Percentiles rank a stretch among this genome's conserved stretches.
phyloP scores from a whole-genome alignment of 1,284 basidiomycete genomes.

The Erythrobasidium hasegawianum region DNA sequence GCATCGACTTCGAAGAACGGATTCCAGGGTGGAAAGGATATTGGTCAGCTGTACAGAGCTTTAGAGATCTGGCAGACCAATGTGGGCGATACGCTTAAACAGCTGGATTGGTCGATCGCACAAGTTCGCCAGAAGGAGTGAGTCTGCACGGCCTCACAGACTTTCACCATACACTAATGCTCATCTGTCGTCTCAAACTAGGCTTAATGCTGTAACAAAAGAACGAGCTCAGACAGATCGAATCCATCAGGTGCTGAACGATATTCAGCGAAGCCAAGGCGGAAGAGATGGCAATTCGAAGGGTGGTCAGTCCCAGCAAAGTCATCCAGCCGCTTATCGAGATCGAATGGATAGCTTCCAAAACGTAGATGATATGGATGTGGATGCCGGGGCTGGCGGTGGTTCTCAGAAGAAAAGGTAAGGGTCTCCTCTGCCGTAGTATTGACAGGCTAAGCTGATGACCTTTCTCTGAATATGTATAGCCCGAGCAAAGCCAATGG shows the following conservation, averaged over 20 bases:
- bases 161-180: not conserved
- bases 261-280: not conserved
- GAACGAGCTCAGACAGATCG: slow-evolving; percentile 6
- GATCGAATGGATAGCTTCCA: no score
- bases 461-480: no score
- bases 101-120: slow-evolving; percentile 22
- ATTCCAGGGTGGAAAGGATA: slow-evolving; percentile 7
- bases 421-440: no score
- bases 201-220: not conserved
- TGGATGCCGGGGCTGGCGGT: no score
- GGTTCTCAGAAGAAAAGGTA: no score
- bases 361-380: no score
- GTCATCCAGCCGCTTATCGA: no score
- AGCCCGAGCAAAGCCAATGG: no score
- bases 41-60: slow-evolving; percentile 3
- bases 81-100: slow-evolving; percentile 13
- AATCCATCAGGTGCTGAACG: not conserved
- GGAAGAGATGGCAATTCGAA: not conserved
- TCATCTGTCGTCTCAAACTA: not conserved
- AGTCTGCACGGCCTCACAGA: not conserved
- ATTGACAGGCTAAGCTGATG: no score
- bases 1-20: not conserved
- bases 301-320: no score
- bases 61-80: slow-evolving; percentile 14
- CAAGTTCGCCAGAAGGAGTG: slow-evolving; percentile 22